Conservation (phyloP, 768 basidiomycete species). For the Termitomyces sp. region DNA sequence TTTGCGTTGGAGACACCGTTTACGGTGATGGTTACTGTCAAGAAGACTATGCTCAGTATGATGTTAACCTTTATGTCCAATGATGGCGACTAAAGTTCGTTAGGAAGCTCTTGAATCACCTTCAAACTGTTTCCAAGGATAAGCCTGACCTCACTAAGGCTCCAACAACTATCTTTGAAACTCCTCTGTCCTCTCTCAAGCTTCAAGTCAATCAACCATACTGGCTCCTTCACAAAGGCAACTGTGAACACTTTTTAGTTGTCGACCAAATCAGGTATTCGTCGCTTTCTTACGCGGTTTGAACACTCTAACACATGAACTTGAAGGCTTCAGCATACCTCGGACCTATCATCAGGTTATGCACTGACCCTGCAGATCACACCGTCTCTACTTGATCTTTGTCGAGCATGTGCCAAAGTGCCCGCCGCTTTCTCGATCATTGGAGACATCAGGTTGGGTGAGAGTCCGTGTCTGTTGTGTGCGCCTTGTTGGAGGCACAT, state of each 20-base stretch:
- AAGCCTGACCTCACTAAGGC: constrained; percentile 31
- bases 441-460: constrained; percentile 71
- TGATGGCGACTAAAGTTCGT: constrained; percentile 39
- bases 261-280: constrained; percentile 69
- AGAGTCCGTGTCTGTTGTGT: constrained; percentile 76
- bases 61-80: constrained; percentile 3
- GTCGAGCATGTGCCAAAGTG: constrained; percentile 65
- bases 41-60: constrained; percentile 55
- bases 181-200: constrained; percentile 47
- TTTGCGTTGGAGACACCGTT: constrained; percentile 57
- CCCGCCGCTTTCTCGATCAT: constrained; percentile 67
- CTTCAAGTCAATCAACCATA: constrained; percentile 74
- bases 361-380: constrained; percentile 67
- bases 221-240: constrained; percentile 77
- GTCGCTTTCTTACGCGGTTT: not conserved
- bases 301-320: constrained; percentile 1
- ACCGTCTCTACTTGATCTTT: constrained; percentile 56
- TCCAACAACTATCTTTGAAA: constrained; percentile 40
- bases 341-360: constrained; percentile 56
- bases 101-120: constrained; percentile 21
- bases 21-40: constrained; percentile 52
- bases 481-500: constrained; percentile 69
- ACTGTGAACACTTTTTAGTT: constrained; percentile 77
- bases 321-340: constrained; percentile 51
- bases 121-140: constrained; percentile 28